phyloP scores from a whole-genome alignment of 2,329 filamentous ascomycete genomes.

The Talaromyces sp. region DNA sequence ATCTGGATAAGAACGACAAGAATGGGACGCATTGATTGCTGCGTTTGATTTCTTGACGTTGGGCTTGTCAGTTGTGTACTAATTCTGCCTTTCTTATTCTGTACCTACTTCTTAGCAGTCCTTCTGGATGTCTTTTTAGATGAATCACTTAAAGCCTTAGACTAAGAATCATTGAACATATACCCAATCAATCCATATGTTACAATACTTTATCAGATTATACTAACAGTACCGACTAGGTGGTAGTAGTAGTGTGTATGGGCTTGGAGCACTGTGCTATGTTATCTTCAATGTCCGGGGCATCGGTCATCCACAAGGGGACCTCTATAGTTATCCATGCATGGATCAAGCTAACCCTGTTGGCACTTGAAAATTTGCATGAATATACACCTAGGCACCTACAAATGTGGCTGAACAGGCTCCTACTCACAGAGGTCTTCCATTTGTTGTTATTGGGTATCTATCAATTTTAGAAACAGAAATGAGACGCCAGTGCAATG shows the following conservation, averaged over 20 bases:
- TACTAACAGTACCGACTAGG: no score
- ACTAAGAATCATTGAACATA: background rate
- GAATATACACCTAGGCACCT: no score
- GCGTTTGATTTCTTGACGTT: background rate
- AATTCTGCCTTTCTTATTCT: slow-evolving; percentile 6
- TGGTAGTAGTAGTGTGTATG: no score
- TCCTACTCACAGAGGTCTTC: background rate
- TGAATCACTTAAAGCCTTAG: slow-evolving; percentile 10
- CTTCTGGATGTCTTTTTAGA: slow-evolving; percentile 12
- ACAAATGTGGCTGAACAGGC: no score
- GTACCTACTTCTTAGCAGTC: slow-evolving; percentile 5
- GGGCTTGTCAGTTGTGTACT: slow-evolving; percentile 2
- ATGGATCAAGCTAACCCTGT: no score
- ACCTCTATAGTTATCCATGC: no score
- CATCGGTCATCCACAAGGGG: no score
- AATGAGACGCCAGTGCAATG: slow-evolving; percentile 23
- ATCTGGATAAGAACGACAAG: slow-evolving; percentile 72
- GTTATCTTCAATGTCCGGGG: no score
- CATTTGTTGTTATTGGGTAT: slow-evolving; percentile 20
- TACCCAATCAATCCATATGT: no score
- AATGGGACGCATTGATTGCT: slow-evolving; percentile 40
- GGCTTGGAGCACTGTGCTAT: no score
- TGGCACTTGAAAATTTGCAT: no score
- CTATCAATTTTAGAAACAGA: slow-evolving; percentile 20
- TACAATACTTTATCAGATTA: no score